Base-by-base conservation (phyloP, 768 basidiomycete genomes). In the Leccinum imitatum region DNA sequence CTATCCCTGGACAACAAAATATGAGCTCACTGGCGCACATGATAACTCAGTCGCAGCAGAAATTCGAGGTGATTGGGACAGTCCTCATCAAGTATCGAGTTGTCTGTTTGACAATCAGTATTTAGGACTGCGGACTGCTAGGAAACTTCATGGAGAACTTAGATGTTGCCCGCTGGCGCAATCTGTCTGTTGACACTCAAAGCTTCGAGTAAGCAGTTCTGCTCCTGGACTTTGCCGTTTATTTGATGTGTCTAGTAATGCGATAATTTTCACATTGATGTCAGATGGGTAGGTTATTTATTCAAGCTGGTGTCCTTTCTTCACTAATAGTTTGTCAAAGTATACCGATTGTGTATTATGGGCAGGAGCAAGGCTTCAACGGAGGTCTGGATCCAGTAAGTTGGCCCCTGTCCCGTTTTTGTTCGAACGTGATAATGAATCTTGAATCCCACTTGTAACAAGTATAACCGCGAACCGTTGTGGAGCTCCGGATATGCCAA, bases 81-180 rank as follows among this genome's bases (percentile, higher is more conserved):
- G 17, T 27, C 3, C 2, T 46, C 71, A 27, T 17, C 48, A 19
- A 17, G 1, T 8, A 39, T 54, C 4, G 7, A 21, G 9, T 14
- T 9, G 19, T 31, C 33, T 44, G 27, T 10, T 48, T 53, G 23
- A 66, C 54, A 30, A 33, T 39, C 41, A n/a, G 23, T 27, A 51
- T 37, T 14, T 50, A 71, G 71, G 72, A 72, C 48, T 50, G 54
- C 17, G 59, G 68, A 21, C 58, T 75, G 14, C 81, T 91, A 3
- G 91, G 90, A 1, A 91, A 89, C 66, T 92, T 92, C 75, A 71
- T 92, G 35, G 90, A 90, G 74, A 91, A 91, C 70, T 89, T 91
- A 62, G 89, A 91, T 68, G 59, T 89, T 11, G 83, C 88, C 8
- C 84, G 90, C 54, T 92, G 89, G 88, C 80, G 82, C 52, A 89